These are phyloP conservation scores for Rhododendron williamsianum DNA, from an alignment of 148 eudicot genomes.

Conservation along the genomic window DNA sequence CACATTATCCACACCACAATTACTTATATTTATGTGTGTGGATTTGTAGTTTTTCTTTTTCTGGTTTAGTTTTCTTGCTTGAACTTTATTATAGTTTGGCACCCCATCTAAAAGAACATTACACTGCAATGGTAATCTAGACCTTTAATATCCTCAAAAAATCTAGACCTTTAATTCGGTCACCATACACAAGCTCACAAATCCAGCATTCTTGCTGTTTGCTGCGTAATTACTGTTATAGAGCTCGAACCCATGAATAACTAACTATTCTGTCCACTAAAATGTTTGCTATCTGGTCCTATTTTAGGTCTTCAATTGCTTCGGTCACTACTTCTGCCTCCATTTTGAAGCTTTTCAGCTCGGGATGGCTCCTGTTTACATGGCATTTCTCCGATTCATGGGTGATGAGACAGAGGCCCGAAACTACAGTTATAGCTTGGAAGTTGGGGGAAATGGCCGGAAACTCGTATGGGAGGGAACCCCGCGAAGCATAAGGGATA, in stretches of 20 bases:
- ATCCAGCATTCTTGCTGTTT: not conserved
- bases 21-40: too few relatives aligned
- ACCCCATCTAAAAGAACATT: not conserved
- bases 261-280: not conserved
- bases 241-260: not conserved
- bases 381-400: constrained; percentile 27
- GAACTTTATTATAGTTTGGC: too few relatives aligned
- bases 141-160: not conserved
- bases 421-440: constrained; percentile 39
- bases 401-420: constrained; percentile 39
- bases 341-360: not conserved
- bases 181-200: not conserved
- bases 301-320: constrained; percentile 42
- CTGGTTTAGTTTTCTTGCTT: too few relatives aligned
- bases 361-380: not conserved
- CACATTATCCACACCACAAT: too few relatives aligned
- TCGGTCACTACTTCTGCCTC: constrained; percentile 18
- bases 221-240: not conserved
- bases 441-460: constrained; percentile 46
- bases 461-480: constrained; percentile 44
- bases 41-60: too few relatives aligned
- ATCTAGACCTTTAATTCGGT: not conserved
- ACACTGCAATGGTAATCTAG: not conserved
- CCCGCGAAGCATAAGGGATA: constrained; percentile 44
- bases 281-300: not conserved